Evolutionary conservation across 257 asterid genomes (phyloP), one percentile per base, ranked within the genome.

Genomic region (Capsicum pubescens): DNA sequence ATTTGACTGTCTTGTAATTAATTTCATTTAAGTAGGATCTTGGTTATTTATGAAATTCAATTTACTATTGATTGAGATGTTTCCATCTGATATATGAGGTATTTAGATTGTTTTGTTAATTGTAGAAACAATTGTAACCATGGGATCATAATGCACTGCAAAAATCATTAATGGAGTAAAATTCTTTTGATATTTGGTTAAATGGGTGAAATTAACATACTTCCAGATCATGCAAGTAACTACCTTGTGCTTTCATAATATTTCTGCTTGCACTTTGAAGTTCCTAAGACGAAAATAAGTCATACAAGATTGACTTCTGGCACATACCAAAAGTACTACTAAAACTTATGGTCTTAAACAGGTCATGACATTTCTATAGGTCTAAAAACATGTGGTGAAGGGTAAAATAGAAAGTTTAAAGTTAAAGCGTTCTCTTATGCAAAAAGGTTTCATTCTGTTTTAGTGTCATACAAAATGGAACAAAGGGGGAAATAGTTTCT

Each of bases 101-200:
- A 21, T 50, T 76, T 13, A 21, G 46, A 2, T 21, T 50, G 21
- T 50, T 50, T 48, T 76, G 0, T 50, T 13, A n/a, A 16, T 21
- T 10, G 0, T 74, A 32, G 1, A 50, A 74, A 9, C 50, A 50
- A 50, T 11, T 21, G 60, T 50, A 19, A 11, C 19, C 0, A 42
- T 0, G 8, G 42, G 17, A 64, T 64, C 9, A 2, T 12, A 7
- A 15, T 68, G 26, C 76, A 68, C 13, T 36, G 7, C 12, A 36
- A 68, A 68, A 68, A 15, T 52, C 2, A 35, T 76, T 26, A 50
- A 70, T 64, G 71, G 0, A 64, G 46, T 17, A 6, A 4, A 71
- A n/a, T 46, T 71, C 79, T 71, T 69, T 69, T 69, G 56, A 70
- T 70, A 0, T 70, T 70, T 46, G 8, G 46, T 74, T 74, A 74